phyloP scores from a whole-genome alignment of 331 rosid genomes.

The Pyracantha coccinea region DNA sequence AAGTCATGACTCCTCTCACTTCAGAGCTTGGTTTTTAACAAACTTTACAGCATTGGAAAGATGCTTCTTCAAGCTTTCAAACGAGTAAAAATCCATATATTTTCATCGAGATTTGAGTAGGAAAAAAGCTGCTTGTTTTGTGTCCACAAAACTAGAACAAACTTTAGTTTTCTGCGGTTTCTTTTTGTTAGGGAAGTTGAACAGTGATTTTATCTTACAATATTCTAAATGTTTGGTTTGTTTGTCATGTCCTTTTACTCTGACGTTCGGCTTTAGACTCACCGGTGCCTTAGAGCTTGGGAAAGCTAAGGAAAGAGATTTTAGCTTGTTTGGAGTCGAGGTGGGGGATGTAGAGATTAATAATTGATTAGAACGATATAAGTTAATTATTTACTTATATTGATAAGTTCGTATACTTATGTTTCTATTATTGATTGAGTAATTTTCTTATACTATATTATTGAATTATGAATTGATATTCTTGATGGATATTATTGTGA shows the following conservation, averaged over 20 bases:
- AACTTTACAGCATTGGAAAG: not conserved
- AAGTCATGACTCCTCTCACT: not conserved
- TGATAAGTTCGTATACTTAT: too few relatives aligned
- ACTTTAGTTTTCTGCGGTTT: not conserved
- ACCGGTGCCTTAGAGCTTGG: too few relatives aligned
- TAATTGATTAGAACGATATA: too few relatives aligned
- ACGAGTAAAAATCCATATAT: not conserved
- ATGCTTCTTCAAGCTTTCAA: not conserved
- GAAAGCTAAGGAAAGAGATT: too few relatives aligned
- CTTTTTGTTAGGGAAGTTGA: too few relatives aligned
- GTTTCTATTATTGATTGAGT: too few relatives aligned
- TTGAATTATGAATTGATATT: too few relatives aligned
- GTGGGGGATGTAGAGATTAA: not conserved
- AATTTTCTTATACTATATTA: too few relatives aligned
- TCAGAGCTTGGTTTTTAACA: not conserved
- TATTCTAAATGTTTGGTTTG: too few relatives aligned
- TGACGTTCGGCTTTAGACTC: not conserved
- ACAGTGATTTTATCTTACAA: too few relatives aligned
- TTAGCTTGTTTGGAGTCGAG: not conserved
- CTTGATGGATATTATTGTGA: too few relatives aligned
- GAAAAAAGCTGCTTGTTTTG: not conserved
- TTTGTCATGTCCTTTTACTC: not conserved
- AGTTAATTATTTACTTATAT: too few relatives aligned
- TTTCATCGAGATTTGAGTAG: not conserved
- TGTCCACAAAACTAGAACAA: not conserved